Evolutionary conservation across 306 rosid genomes (phyloP), one percentile per base, ranked within the genome.

Genomic region (Echinosophora koreensis): DNA sequence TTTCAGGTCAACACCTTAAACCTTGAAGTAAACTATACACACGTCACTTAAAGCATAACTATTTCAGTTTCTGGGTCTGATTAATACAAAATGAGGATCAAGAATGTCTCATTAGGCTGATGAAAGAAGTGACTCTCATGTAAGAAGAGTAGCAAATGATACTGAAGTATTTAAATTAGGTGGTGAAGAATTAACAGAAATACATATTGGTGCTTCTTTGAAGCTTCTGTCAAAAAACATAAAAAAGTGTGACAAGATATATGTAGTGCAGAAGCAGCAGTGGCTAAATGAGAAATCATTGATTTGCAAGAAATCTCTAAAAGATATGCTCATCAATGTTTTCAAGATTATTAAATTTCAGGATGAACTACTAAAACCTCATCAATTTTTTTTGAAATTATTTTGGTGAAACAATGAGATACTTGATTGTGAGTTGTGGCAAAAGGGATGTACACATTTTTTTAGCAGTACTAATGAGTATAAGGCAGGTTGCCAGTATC

Each of bases 401-500:
- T n/a, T n/a, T n/a, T n/a, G n/a, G n/a, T n/a, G n/a, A n/a, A n/a
- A n/a, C n/a, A 18, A 66, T 14, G 11, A 14, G 76, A 17, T 55
- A 73, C 39, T 41, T 27, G 16, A 42, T 15, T 60, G 69, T 50
- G 11, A 6, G 28, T 15, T 60, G 69, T 50, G 11, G 3, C 30
- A 51, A 18, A 35, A 50, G 13, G 41, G 49, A 3, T 50, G 62
- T 7, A 55, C 61, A 55, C 2, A 55, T 51, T 51, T 50, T 4
- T 46, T 44, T 4, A 15, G 34, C 34, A 30, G 39, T 67, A 3
- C 3, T 13, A n/a, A 14, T 77, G 50, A 66, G 8, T 62, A 46
- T 22, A 44, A 11, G 76, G 39, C 30, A 38, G 66, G 71, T 10
- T 72, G 71, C 66, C 22, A 16, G 72, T 34, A 47, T 63, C 51